phyloP scores from a whole-genome alignment of 768 basidiomycete species.

The Boletus coccyginus region DNA sequence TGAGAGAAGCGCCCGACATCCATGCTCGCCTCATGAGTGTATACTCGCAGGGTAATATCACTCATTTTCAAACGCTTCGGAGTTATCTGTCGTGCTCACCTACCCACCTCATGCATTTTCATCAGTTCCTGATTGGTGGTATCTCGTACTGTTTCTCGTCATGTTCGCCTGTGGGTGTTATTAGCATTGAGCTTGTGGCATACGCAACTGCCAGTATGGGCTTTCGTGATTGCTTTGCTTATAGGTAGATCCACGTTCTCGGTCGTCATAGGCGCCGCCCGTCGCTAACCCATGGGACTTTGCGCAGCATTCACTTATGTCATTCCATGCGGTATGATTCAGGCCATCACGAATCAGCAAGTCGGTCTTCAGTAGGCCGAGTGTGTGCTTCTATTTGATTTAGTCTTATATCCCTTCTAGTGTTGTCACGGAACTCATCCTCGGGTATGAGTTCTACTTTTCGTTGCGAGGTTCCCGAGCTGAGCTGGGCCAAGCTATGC shows the following conservation, averaged over 20 bases:
- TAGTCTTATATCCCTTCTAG: conserved; percentile 20
- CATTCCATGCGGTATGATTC: conserved; percentile 56
- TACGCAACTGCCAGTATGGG: conserved; percentile 65
- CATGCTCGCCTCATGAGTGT: conserved; percentile 78
- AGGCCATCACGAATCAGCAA: conserved; percentile 79
- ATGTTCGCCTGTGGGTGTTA: conserved; percentile 69
- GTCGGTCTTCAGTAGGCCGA: conserved; percentile 53
- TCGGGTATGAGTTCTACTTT: conserved; percentile 41
- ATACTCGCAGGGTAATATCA: conserved; percentile 47
- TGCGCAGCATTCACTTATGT: conserved; percentile 40
- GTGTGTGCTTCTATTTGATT: neutral
- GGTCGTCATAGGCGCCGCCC: neutral
- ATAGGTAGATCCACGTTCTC: conserved; percentile 34
- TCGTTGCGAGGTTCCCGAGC: neutral
- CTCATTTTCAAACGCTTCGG: neutral
- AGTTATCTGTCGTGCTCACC: neutral
- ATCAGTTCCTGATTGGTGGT: conserved; percentile 86
- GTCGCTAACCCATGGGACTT: neutral
- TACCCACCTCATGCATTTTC: neutral
- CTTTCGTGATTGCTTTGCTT: conserved; percentile 66
- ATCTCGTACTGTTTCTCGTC: conserved; percentile 59
- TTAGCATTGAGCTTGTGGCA: conserved; percentile 75
- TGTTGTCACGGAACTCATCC: conserved; percentile 78
- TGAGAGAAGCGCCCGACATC: conserved; percentile 79
- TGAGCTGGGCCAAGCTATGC: conserved; percentile 42